Evolutionary conservation across 2,329 filamentous ascomycete genomes (phyloP), one percentile per base, ranked within the genome.

Genomic region (Diplocarpon mali): DNA sequence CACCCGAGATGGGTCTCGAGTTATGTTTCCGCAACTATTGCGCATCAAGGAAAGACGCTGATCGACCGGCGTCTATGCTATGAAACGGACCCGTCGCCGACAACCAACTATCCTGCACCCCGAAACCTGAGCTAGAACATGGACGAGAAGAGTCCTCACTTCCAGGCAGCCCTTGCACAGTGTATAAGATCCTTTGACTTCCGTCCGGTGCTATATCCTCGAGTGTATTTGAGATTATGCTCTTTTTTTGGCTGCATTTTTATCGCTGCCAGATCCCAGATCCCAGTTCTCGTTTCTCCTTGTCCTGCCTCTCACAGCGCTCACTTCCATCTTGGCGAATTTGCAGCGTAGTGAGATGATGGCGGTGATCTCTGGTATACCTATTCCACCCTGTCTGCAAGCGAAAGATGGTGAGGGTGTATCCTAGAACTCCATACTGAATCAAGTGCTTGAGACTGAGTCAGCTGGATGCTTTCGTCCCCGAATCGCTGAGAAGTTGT

Each of bases 231-330:
- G 70, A 68, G 0, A 74, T 50, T 48, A 71, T 72, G 2, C 65
- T 59, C 6, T 65, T 65, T 0, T n/a, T 67, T 68, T 29, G 73
- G 67, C 15, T 65, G 62, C 1, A 75, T 58, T 36, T 73, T 72
- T 31, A 67, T 63, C 0, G 70, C 66, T 0, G 67, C 68, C 49
- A 73, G 58, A 5, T 68, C 68, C 70, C 70, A 74, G 0, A 72
- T 53, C 68, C 70, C 70, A 74, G 0, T 71, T 53, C 38, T 69
- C 71, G 41, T 67, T 66, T 10, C 69, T 65, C 42, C 62, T 62
- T 0, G 48, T 35, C 48, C 5, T 0, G 58, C 51, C 2, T 62
- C 58, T 0, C n/a, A 55, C 52, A 2, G 58, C 54, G 2, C 63
- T 60, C 11, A 69, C 60, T 0, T 62, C 57, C 1, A 60, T 59